Evolutionary conservation across 192 early-diverging fungal genomes (phyloP).

Genomic region (Fimicolochytrium jonesii): DNA sequence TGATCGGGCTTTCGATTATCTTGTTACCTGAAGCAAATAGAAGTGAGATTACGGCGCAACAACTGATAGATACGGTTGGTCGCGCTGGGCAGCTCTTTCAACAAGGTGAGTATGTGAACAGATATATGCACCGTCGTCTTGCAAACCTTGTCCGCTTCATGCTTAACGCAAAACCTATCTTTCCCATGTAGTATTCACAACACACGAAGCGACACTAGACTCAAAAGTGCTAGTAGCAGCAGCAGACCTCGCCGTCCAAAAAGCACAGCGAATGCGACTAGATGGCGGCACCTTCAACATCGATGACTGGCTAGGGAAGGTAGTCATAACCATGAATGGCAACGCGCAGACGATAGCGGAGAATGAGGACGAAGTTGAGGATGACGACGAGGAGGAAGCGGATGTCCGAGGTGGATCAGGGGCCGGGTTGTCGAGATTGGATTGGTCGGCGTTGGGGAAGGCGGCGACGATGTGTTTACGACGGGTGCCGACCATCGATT

Average conservation of each 20-base stretch:
- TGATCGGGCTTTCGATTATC: not conserved
- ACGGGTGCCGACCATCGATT: constrained; percentile 66
- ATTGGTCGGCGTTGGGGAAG: constrained; percentile 62
- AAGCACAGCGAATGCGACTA: constrained; percentile 70
- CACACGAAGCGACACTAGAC: constrained; percentile 87
- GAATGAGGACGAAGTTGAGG: constrained; percentile 45
- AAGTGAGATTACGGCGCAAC: not conserved
- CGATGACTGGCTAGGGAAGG: constrained; percentile 68
- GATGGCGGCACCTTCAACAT: constrained; percentile 72
- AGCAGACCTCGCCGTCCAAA: constrained; percentile 71
- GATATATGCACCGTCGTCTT: not conserved
- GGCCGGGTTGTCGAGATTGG: no score
- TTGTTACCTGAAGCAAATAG: not conserved
- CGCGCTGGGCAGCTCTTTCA: constrained; percentile 21
- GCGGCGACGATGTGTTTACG: constrained; percentile 49
- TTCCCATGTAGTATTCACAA: constrained; percentile 55
- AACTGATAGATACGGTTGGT: constrained; percentile 8
- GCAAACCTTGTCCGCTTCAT: not conserved
- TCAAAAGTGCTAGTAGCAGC: constrained; percentile 72
- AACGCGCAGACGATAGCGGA: not conserved
- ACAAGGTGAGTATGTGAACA: constrained; percentile 5
- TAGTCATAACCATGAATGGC: constrained; percentile 51
- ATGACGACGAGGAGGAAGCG: constrained; percentile 23
- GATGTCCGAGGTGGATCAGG: no score
- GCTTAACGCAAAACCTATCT: not conserved